These are phyloP conservation scores for Sphenostylis stenocarpa DNA, from an alignment of 306 rosid genomes.

Conservation along the genomic window DNA sequence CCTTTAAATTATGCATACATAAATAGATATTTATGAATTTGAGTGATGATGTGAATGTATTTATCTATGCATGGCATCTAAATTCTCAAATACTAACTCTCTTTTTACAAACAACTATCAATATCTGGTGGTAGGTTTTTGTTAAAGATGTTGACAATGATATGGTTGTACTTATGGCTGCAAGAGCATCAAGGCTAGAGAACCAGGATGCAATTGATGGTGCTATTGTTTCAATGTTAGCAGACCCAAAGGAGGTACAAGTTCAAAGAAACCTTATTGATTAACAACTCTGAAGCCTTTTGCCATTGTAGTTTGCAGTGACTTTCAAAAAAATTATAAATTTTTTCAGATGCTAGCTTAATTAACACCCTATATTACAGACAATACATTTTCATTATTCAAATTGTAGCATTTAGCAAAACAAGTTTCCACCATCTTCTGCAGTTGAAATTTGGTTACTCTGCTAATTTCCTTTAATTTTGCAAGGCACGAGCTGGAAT, in stretches of 20 bases:
- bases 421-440: not conserved
- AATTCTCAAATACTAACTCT: not conserved
- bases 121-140: conserved; percentile 49
- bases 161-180: conserved; percentile 75
- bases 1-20: not conserved
- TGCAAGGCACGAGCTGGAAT: conserved; percentile 65
- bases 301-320: not conserved
- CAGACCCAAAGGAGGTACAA: conserved; percentile 72
- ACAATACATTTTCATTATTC: not conserved
- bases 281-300: not conserved
- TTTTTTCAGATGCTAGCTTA: not conserved
- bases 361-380: not conserved
- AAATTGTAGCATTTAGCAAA: not conserved
- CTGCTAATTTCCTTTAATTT: not conserved
- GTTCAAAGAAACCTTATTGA: conserved; percentile 9
- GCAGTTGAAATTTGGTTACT: not conserved
- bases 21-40: not conserved
- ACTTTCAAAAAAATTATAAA: not conserved
- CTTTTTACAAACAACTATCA: conserved; percentile 6
- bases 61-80: not conserved
- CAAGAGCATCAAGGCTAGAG: conserved; percentile 78
- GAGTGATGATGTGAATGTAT: not conserved
- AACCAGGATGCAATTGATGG: conserved; percentile 79
- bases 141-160: conserved; percentile 60
- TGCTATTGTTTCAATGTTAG: conserved; percentile 73